Evolutionary conservation across 2,329 filamentous ascomycete genomes (phyloP).

Genomic region (Fusarium sp.): DNA sequence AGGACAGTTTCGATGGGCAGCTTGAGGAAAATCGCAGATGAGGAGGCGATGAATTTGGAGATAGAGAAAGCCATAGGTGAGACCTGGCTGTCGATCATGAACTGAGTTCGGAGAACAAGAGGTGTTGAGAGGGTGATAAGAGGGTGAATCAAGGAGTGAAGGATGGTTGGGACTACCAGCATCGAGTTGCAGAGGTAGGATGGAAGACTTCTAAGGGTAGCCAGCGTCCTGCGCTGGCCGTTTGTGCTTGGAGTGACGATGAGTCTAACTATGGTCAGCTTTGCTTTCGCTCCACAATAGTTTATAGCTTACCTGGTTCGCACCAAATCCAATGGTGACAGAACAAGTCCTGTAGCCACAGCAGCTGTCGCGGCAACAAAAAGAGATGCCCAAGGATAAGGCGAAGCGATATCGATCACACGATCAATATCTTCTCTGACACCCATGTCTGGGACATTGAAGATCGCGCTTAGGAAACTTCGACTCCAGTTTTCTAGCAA

Average conservation of each 20-base stretch:
- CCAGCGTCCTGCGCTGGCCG: conserved; percentile 80
- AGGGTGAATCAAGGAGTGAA: conserved; percentile 87
- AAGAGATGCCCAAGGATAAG: conserved; percentile 84
- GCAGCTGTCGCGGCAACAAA: conserved; percentile 75
- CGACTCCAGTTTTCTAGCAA: conserved; percentile 93
- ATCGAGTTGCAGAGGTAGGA: conserved; percentile 77
- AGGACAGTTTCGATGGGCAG: conserved; percentile 93
- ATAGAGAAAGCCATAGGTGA: conserved; percentile 86
- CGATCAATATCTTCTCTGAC: conserved; percentile 82
- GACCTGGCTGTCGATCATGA: conserved; percentile 83
- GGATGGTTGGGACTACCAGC: conserved; percentile 83
- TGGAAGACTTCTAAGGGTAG: conserved; percentile 81
- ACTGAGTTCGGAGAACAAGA: conserved; percentile 84
- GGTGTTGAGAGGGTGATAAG: conserved; percentile 85
- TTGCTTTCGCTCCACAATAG: not conserved
- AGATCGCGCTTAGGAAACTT: conserved; percentile 87
- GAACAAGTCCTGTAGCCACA: conserved; percentile 79
- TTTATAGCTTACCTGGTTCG: conserved; percentile 69
- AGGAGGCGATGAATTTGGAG: conserved; percentile 83
- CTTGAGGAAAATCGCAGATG: conserved; percentile 84
- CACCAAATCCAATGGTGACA: conserved; percentile 90
- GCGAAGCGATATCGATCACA: conserved; percentile 76
- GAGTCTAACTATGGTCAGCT: conserved; percentile 64
- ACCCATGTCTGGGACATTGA: conserved; percentile 88
- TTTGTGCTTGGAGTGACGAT: conserved; percentile 85